Base-by-base conservation (phyloP, 352 stramenopile species). In the Pseudoperonospora humuli region DNA sequence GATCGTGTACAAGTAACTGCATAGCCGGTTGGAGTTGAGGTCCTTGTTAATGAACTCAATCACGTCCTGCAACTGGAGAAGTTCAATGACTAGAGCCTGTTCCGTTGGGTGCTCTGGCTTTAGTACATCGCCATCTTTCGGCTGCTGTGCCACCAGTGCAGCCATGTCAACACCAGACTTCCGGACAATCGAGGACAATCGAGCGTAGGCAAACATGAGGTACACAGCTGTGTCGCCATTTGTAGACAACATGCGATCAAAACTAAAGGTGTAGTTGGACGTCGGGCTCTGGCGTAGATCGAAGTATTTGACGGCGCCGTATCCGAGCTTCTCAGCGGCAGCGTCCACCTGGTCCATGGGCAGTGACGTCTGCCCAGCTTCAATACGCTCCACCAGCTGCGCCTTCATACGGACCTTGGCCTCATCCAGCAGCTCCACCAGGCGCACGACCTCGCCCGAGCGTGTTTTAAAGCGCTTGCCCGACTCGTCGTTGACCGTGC, bases 251-350 rank as follows among this genome's bases (percentile, higher is more conserved):
- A 99, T 99, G 51, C 89, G 81, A 78, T 99, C 96, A 61, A 99
- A 99, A 51, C 84, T 97, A 67, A 99, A 99, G 41, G 95, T 86
- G 76, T 99, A 99, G 64, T 98, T 97, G 45, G 92, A 97, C 28
- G 91, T 95, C 10, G 95, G 96, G 58, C 97, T 97, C 60, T 98
- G 88, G 43, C 94, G 88, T 47, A 99, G 75, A 67, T 99, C 97
- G 70, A 98, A 98, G 77, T 99, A 99, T 80, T 99, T 99, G 44
- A 99, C 95, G 10, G 95, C 96, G 40, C 96, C 96, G 62, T 99
- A 99, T 41, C 96, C 96, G 48, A 99, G 90, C 44, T 94, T 91
- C 50, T 95, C 86, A 7, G 96, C 96, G 4, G 96, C 90, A 29
- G 69, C 67, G 32, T 97, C 89, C 20, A 98, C 75, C 64, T 98